Evolutionary conservation across 1,284 basidiomycete genomes (phyloP).

Genomic region (Moesziomyces sp.): DNA sequence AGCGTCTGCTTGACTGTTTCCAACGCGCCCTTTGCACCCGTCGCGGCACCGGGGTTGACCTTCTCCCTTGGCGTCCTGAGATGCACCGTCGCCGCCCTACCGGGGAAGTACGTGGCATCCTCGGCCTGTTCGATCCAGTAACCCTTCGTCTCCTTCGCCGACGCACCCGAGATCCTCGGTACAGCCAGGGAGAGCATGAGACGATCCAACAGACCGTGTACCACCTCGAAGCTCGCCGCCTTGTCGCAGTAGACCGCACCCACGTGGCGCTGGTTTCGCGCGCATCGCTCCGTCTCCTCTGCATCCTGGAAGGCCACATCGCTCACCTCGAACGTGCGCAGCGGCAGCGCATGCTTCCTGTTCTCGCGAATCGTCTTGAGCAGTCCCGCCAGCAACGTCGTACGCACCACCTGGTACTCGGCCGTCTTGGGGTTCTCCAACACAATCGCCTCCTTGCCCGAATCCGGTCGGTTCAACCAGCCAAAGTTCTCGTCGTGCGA

Average conservation of each 20-base stretch:
- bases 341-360: slow-evolving; percentile 88
- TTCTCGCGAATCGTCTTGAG: slow-evolving; percentile 98
- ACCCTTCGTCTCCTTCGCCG: slow-evolving; percentile 73
- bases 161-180: slow-evolving; percentile 77
- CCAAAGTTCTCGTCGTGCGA: slow-evolving; percentile 98
- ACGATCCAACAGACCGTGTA: slow-evolving; percentile 92
- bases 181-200: slow-evolving; percentile 95
- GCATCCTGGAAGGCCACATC: slow-evolving; percentile 92
- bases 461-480: slow-evolving; percentile 86
- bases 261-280: slow-evolving; percentile 85
- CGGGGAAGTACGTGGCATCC: slow-evolving; percentile 94
- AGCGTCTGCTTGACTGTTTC: slow-evolving; percentile 34
- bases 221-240: slow-evolving; percentile 94
- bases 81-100: slow-evolving; percentile 88
- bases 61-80: slow-evolving; percentile 73
- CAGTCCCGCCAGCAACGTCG: slow-evolving; percentile 91
- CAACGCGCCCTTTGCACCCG: slow-evolving; percentile 13
- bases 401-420: slow-evolving; percentile 97
- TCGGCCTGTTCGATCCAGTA: slow-evolving; percentile 80
- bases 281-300: slow-evolving; percentile 77
- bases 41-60: slow-evolving; percentile 28
- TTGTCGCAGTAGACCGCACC: slow-evolving; percentile 95
- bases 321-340: slow-evolving; percentile 92
- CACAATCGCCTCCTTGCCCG: slow-evolving; percentile 82
- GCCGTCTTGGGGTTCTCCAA: slow-evolving; percentile 97